Evolutionary conservation across 805 yeast genomes (phyloP).

Genomic region (Ogataea thermomethanolica): DNA sequence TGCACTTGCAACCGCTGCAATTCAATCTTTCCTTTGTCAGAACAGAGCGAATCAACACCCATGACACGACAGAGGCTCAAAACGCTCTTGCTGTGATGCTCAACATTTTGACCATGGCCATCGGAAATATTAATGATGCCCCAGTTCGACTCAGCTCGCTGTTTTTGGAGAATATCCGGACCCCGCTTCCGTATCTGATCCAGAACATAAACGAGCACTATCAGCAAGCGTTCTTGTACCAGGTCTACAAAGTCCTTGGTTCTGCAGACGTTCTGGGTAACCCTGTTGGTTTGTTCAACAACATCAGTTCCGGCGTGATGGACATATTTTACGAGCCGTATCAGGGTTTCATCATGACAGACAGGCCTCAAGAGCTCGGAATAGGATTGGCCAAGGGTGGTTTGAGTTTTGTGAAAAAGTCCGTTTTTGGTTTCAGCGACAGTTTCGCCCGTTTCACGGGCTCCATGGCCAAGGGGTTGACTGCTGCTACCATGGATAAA

Average conservation of each 20-base stretch:
- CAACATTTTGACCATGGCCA: slow-evolving; percentile 90
- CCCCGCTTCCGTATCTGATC: slow-evolving; percentile 69
- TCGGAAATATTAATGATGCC: slow-evolving; percentile 96
- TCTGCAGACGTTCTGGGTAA: slow-evolving; percentile 96
- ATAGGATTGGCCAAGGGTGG: slow-evolving; percentile 97
- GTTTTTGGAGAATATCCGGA: slow-evolving; percentile 82
- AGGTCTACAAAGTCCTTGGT: slow-evolving; percentile 87
- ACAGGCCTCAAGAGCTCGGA: slow-evolving; percentile 93
- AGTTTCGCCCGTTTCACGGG: slow-evolving; percentile 92
- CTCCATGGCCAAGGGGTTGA: slow-evolving; percentile 88
- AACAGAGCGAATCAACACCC: slow-evolving; percentile 72
- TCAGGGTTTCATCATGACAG: slow-evolving; percentile 90
- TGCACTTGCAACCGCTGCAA: slow-evolving; percentile 89
- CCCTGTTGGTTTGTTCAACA: slow-evolving; percentile 95
- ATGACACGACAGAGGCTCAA: slow-evolving; percentile 52
- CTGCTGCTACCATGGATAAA: slow-evolving; percentile 85
- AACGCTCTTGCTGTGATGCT: slow-evolving; percentile 72
- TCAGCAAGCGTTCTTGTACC: slow-evolving; percentile 87
- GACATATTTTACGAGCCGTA: slow-evolving; percentile 97
- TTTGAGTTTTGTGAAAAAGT: slow-evolving; percentile 85
- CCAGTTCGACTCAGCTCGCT: slow-evolving; percentile 87
- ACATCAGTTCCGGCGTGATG: slow-evolving; percentile 89
- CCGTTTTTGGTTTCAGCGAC: slow-evolving; percentile 92
- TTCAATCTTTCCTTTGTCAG: slow-evolving; percentile 87
- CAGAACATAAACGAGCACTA: slow-evolving; percentile 80